phyloP scores from a whole-genome alignment of 192 early-diverging fungal species.

The Backusella circina region DNA sequence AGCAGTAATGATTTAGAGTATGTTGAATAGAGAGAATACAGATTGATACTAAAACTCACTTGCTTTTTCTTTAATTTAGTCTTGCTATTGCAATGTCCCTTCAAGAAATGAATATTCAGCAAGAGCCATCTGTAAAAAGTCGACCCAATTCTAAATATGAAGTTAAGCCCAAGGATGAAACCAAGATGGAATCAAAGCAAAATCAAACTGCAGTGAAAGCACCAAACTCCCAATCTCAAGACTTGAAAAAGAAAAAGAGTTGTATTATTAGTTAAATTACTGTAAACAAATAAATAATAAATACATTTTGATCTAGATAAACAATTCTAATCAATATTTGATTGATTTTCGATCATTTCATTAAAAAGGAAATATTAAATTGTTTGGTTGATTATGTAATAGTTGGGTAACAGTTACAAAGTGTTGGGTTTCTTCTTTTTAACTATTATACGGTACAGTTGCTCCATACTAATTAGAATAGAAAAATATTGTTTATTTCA shows the following conservation, averaged over 20 bases:
- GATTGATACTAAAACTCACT: too few relatives aligned
- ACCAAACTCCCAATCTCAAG: not conserved
- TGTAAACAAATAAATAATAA: not conserved
- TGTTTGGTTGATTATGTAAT: too few relatives aligned
- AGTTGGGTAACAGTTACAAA: too few relatives aligned
- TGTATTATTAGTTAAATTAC: not conserved
- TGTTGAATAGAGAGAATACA: too few relatives aligned
- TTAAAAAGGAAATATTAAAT: not conserved
- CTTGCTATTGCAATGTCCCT: constrained; percentile 18
- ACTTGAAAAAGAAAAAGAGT: not conserved
- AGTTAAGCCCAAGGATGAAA: not conserved
- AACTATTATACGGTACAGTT: too few relatives aligned
- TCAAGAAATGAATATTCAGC: not conserved
- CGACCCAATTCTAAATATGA: not conserved
- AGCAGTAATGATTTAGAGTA: constrained; percentile 9
- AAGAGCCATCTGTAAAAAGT: not conserved
- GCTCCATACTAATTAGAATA: too few relatives aligned
- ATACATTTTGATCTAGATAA: not conserved
- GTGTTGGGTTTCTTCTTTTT: too few relatives aligned
- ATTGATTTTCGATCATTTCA: not conserved
- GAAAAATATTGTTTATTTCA: too few relatives aligned
- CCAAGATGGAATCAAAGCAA: not conserved
- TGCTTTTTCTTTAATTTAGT: too few relatives aligned
- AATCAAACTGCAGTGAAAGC: not conserved
- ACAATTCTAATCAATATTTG: too few relatives aligned